Base-by-base conservation (phyloP, 305 asterid genomes). In the Euphrasia arctica region DNA sequence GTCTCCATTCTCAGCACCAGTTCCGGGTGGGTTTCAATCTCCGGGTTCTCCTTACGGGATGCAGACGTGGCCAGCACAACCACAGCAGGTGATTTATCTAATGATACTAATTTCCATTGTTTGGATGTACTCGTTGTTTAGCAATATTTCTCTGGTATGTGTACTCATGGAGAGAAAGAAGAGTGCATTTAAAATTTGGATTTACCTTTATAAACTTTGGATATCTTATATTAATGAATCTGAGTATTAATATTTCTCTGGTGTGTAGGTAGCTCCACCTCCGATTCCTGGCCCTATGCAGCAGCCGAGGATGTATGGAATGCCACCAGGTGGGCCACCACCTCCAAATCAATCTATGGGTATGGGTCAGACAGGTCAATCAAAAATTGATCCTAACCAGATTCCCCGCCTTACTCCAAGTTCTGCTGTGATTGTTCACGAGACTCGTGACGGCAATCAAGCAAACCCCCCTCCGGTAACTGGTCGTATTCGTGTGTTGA, bases 391-490 rank as follows among this genome's bases (percentile, higher is more conserved):
- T 73, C 95, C 97, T 45, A 81, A 87, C 78, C 98, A 91, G 79
- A 91, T 94, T 66, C 99, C 99, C 12, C 97, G 93, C 71, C 87
- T 91, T 43, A 62, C 83, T 64, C 82, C 93, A 28, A 85, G 82
- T 77, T 82, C 94, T 72, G 42, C 85, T 47, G 81, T 85, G 67
- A 76, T 87, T 79, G 63, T 82, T 74, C 94, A 94, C 70, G 99
- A 94, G 77, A 94, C 98, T 62, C 99, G 98, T 69, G 95, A 82
- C 79, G 90, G 80, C 51, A 94, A 91, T 77, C 99, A 91, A 80
- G 97, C 98, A 31, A 94, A 91, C 70, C 94, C 93, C 67, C 99
- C 99, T 62, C 99, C 97, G 82, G 99, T 94, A 88, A 76, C 66
- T 67, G 41, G 39, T 36, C 39, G 18, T 54, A 72, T 31, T 45